phyloP scores from a whole-genome alignment of 208 protist species.

The Endotrypanum monterogeii region DNA sequence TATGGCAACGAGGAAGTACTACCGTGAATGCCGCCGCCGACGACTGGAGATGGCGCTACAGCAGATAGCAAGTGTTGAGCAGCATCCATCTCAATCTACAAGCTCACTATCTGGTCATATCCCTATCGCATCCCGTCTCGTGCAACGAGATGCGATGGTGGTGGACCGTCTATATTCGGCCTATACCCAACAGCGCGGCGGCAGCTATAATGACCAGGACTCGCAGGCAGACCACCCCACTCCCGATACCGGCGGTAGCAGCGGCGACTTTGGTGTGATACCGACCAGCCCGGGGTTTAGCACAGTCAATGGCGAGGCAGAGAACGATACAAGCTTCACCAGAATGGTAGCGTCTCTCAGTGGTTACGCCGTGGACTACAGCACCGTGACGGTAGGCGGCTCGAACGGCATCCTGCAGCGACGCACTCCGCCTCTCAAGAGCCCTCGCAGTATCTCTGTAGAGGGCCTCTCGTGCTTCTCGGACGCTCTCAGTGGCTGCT shows the following conservation, averaged over 20 bases:
- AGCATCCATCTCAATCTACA: not conserved
- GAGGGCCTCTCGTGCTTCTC: constrained; percentile 7
- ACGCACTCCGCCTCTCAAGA: not conserved
- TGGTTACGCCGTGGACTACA: not conserved
- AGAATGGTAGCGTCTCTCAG: not conserved
- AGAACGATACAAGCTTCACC: not conserved
- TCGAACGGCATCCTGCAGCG: constrained; percentile 6
- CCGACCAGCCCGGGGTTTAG: constrained; percentile 12
- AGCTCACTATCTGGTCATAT: not conserved
- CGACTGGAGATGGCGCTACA: constrained; percentile 25
- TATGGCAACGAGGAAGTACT: constrained; percentile 78
- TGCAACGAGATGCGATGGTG: constrained; percentile 18
- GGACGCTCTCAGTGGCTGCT: not conserved
- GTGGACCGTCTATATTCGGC: constrained; percentile 31
- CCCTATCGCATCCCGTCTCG: not conserved
- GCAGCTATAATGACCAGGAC: constrained; percentile 12
- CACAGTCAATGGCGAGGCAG: not conserved
- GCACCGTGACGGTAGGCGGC: not conserved
- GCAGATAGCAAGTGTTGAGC: constrained; percentile 13
- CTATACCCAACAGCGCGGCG: constrained; percentile 28
- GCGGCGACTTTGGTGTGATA: constrained; percentile 1
- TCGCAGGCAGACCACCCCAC: not conserved
- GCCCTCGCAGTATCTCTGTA: not conserved
- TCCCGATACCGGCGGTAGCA: not conserved
- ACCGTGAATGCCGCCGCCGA: constrained; percentile 35